Base-by-base conservation (phyloP, 2,329 filamentous ascomycete genomes). In the Bipolaris sorokiniana region DNA sequence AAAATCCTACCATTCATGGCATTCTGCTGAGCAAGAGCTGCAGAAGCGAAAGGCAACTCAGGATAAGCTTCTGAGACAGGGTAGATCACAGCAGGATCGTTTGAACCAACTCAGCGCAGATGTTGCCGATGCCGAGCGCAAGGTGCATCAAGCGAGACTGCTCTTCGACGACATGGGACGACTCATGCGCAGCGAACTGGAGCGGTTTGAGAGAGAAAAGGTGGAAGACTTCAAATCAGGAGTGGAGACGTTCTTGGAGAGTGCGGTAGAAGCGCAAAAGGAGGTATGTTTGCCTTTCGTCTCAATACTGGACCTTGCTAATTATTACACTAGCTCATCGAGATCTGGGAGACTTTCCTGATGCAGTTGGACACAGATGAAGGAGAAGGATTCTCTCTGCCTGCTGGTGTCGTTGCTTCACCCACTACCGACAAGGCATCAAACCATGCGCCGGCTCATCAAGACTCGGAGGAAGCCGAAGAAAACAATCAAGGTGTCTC, bases 201-300 rank as follows among this genome's bases (percentile, higher is more conserved):
- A 98, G 70, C 85, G 93, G 16, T 99, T 99, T 71, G 95, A 99
- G 80, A 86, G 86, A 68, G 95, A 99, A 79, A 99, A 99, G 82
- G 95, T 99, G 3, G 95, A 99, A 75, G 95, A 99, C 75, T 99
- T 99, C 78, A 99, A 99, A 83, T 95, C 90, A 61, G 94, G 93
- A 0, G 93, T 99, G 1, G 95, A 99, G 81, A 99, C 95, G 1
- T 99, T 97, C 78, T 78, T 99, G 68, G 95, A 99, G 81, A 93
- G 95, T 71, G 92, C 95, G 3, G 92, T 99, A 3, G 95, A 99
- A 79, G 95, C 94, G 53, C 95, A 99, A 80, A 99, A 99, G 79
- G 95, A 99, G 88, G 94, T 95, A 76, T 77, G 86, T 78, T 11
- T 16, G 40, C 7, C 31, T 13, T 1, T 48, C 10, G n/a, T 9